These are phyloP conservation scores for Lathyrus oleraceus DNA, from an alignment of 306 rosid genomes.

Conservation along the genomic window DNA sequence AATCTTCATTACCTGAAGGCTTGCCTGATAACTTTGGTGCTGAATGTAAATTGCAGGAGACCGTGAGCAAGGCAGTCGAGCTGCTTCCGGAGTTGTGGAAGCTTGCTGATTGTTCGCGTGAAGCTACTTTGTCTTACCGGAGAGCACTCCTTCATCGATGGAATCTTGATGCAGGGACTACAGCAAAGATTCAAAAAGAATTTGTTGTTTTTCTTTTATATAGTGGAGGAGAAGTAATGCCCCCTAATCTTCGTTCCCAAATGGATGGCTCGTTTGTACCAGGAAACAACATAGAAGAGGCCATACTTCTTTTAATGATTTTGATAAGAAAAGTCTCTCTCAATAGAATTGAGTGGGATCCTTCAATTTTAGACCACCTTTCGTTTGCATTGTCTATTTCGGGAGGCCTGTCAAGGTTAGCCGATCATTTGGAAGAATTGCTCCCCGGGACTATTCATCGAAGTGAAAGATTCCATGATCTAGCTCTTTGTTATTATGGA, in stretches of 20 bases:
- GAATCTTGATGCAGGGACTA: constrained; percentile 67
- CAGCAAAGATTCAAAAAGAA: constrained; percentile 75
- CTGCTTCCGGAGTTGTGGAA: constrained; percentile 88
- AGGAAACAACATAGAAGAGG: constrained; percentile 81
- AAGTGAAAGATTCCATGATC: constrained; percentile 54
- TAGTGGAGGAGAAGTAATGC: constrained; percentile 73
- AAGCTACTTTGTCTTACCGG: constrained; percentile 75
- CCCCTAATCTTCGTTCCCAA: constrained; percentile 83
- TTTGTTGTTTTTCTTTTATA: constrained; percentile 79
- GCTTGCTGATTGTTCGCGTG: constrained; percentile 69
- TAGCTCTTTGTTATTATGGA: constrained; percentile 82
- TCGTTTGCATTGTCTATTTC: constrained; percentile 83
- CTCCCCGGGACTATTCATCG: constrained; percentile 61
- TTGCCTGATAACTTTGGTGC: constrained; percentile 77
- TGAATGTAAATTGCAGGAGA: constrained; percentile 98
- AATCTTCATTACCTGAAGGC: constrained; percentile 87
- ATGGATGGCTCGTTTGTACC: constrained; percentile 83
- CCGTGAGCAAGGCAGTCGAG: constrained; percentile 69
- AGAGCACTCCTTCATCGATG: constrained; percentile 72
- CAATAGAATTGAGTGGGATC: constrained; percentile 87
- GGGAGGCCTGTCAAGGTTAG: constrained; percentile 73
- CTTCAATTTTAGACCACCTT: constrained; percentile 88
- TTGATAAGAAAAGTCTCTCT: constrained; percentile 67
- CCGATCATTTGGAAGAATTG: constrained; percentile 72
- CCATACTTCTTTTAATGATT: constrained; percentile 87